Evolutionary conservation across 345 rosid species (phyloP).

Genomic region (Rhodamnia argentea): DNA sequence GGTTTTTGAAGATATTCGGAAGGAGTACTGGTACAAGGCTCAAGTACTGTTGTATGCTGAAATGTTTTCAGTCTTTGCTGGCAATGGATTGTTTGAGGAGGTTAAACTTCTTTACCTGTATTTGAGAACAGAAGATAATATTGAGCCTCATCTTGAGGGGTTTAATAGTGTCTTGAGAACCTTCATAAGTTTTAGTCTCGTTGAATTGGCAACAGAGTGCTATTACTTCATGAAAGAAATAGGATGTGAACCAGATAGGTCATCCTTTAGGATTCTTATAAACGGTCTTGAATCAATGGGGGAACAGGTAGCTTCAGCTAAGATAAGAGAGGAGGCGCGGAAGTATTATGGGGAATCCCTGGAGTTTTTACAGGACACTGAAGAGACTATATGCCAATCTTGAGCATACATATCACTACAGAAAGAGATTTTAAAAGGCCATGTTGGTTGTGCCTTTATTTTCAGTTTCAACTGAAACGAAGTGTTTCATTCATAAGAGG

Average conservation of each 20-base stretch:
- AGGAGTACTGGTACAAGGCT: slow-evolving; percentile 70
- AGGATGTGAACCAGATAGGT: slow-evolving; percentile 62
- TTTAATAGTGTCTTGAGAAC: slow-evolving; percentile 44
- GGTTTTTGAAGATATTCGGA: slow-evolving; percentile 69
- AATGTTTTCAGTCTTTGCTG: slow-evolving; percentile 40
- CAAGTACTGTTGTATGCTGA: slow-evolving; percentile 47
- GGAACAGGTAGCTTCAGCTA: slow-evolving; percentile 25
- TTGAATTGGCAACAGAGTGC: slow-evolving; percentile 43
- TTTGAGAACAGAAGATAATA: slow-evolving; percentile 31
- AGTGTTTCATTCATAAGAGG: rapidly evolving
- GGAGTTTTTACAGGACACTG: slow-evolving; percentile 32
- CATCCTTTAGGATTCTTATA: slow-evolving; percentile 41
- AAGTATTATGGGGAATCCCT: slow-evolving; percentile 48
- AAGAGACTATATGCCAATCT: slow-evolving; percentile 7
- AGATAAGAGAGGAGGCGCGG: slow-evolving; percentile 46
- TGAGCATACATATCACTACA: neutral
- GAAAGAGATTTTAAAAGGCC: neutral
- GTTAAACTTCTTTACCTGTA: slow-evolving; percentile 25
- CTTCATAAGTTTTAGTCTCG: slow-evolving; percentile 27
- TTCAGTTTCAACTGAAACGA: neutral
- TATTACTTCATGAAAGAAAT: slow-evolving; percentile 44
- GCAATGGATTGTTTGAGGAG: slow-evolving; percentile 35
- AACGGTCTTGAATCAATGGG: slow-evolving; percentile 49
- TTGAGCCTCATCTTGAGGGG: slow-evolving; percentile 39
- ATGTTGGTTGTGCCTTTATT: neutral